phyloP scores from a whole-genome alignment of 108 stramenopile genomes.

The Stephanodiscus triporus region DNA sequence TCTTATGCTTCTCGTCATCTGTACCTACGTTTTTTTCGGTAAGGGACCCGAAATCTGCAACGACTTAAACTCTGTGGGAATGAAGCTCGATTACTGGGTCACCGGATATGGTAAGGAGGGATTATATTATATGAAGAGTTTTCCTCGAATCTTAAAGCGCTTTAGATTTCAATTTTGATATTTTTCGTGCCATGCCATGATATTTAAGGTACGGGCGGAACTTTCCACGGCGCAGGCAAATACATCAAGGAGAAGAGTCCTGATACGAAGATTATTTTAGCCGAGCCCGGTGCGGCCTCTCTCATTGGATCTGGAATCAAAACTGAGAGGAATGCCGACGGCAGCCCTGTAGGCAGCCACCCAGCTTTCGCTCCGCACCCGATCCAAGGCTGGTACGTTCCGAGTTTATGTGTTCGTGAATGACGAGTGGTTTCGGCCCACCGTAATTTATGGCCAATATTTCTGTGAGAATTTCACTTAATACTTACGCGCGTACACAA shows the following conservation, averaged over 20 bases:
- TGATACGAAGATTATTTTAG: conserved; percentile 55
- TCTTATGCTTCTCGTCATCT: not conserved
- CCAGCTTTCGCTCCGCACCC: conserved; percentile 44
- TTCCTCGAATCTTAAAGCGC: too few species aligned
- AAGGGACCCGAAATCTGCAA: conserved; percentile 61
- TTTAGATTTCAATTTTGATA: too few species aligned
- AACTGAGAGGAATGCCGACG: conserved; percentile 56
- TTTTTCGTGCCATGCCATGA: too few species aligned
- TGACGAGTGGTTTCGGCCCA: not conserved
- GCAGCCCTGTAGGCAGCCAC: conserved; percentile 47
- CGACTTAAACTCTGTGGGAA: conserved; percentile 16
- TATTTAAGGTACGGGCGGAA: conserved; percentile 59
- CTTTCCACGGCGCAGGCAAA: conserved; percentile 53
- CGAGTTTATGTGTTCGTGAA: not conserved
- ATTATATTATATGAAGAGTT: too few species aligned
- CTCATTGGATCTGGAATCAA: conserved; percentile 55
- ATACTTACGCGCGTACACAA: too few species aligned
- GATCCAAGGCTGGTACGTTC: conserved; percentile 51
- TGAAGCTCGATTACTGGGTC: conserved; percentile 54
- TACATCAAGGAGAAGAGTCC: conserved; percentile 50
- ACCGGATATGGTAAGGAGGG: conserved; percentile 25
- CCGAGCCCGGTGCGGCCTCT: conserved; percentile 60
- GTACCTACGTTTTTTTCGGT: not conserved
- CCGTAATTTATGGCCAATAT: not conserved
- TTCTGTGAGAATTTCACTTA: too few species aligned